Evolutionary conservation across 139 green algal species (phyloP).

Genomic region (Chlorella ohadii): DNA sequence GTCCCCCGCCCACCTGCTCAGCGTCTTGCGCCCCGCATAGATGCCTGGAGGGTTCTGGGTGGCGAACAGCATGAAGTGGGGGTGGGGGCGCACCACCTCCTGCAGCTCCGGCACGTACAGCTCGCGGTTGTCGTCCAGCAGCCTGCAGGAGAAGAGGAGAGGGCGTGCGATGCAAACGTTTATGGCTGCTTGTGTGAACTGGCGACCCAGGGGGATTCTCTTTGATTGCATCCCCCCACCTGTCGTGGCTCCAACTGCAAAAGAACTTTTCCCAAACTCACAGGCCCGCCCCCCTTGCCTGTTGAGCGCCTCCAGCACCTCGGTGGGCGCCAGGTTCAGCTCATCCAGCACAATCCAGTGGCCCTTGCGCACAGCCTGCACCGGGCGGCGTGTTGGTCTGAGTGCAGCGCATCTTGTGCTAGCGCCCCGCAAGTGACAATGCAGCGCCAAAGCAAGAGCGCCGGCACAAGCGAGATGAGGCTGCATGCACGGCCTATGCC

Average conservation of each 20-base stretch:
- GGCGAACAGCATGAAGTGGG: constrained; percentile 99
- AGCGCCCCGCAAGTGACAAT: no score
- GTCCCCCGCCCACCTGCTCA: constrained; percentile 55
- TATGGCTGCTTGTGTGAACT: no score
- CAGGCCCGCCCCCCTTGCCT: constrained; percentile 48
- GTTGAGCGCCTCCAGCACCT: constrained; percentile 98
- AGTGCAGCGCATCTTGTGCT: no score
- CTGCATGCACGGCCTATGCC: no score
- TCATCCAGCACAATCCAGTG: constrained; percentile 99
- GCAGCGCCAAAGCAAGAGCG: no score
- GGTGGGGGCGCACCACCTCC: constrained; percentile 92
- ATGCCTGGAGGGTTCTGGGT: constrained; percentile 95
- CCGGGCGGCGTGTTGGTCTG: no score
- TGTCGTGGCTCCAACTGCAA: no score
- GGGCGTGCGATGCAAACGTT: no score
- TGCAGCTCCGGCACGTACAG: constrained; percentile 97
- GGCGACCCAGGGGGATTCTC: no score
- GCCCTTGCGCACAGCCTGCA: constrained; percentile 82
- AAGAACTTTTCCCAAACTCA: no score
- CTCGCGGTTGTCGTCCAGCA: constrained; percentile 99
- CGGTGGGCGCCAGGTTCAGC: constrained; percentile 96
- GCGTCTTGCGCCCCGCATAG: constrained; percentile 90
- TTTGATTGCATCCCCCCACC: no score
- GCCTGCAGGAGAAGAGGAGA: constrained; percentile 47
- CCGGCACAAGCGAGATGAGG: no score